Percentiles rank a stretch among this genome's conserved stretches.
Evolutionary conservation across 108 stramenopile genomes (phyloP).

Genomic region (Pelagomonas calceolata): DNA sequence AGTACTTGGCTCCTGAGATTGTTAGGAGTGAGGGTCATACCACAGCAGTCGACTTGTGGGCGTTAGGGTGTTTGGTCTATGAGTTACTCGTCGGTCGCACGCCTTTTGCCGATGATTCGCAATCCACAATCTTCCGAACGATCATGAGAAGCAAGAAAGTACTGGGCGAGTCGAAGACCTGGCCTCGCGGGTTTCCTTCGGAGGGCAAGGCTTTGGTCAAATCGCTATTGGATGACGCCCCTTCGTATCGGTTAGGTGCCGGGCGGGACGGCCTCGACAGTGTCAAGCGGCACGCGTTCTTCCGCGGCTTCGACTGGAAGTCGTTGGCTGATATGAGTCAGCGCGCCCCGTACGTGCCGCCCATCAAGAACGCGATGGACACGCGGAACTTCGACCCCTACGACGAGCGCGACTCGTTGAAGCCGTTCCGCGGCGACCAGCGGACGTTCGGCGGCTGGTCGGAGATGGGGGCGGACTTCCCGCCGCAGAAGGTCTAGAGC

Average conservation of each 20-base stretch:
- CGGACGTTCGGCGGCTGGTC: too few species aligned
- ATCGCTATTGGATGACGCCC: slow-evolving; percentile 27
- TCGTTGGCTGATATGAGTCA: slow-evolving; percentile 25
- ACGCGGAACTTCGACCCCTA: slow-evolving; percentile 95
- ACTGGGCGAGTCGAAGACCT: not conserved
- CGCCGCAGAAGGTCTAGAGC: too few species aligned
- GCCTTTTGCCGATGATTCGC: slow-evolving; percentile 44
- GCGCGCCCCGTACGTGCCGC: slow-evolving; percentile 88
- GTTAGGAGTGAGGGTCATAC: slow-evolving; percentile 43
- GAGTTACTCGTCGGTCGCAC: slow-evolving; percentile 43
- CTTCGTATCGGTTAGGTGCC: slow-evolving; percentile 32
- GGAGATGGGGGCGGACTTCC: too few species aligned
- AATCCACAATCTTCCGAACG: slow-evolving; percentile 16
- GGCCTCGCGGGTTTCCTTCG: not conserved
- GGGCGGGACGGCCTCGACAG: slow-evolving; percentile 43
- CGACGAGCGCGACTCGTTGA: slow-evolving; percentile 66
- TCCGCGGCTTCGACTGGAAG: slow-evolving; percentile 74
- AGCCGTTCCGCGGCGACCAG: slow-evolving; percentile 22
- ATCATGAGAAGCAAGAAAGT: slow-evolving; percentile 8
- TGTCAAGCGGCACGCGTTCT: slow-evolving; percentile 87
- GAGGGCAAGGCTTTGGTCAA: slow-evolving; percentile 27
- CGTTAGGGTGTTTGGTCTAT: slow-evolving; percentile 55
- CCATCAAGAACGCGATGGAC: slow-evolving; percentile 78
- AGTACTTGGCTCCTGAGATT: slow-evolving; percentile 41
- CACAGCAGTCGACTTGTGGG: slow-evolving; percentile 54